These are phyloP conservation scores for Ulvella scutata DNA, from an alignment of 139 green algal genomes.

Conservation along the genomic window DNA sequence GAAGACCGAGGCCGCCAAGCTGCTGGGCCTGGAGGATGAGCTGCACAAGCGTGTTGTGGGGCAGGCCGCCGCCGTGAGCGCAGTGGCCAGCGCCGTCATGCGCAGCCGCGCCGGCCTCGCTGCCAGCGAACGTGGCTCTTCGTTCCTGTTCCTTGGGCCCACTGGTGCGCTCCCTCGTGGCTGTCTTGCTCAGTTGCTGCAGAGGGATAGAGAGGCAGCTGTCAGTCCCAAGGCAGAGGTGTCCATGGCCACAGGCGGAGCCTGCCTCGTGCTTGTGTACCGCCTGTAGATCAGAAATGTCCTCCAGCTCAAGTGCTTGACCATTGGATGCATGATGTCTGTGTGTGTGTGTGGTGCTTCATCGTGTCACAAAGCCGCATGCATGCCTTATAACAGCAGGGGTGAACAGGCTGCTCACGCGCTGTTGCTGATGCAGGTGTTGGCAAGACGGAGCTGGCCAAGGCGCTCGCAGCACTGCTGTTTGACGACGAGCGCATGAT, in stretches of 20 bases:
- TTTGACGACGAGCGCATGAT: constrained; percentile 81
- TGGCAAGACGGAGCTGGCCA: constrained; percentile 77
- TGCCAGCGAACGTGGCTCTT: constrained; percentile 30
- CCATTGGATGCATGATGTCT: too few species aligned
- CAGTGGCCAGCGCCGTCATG: constrained; percentile 39
- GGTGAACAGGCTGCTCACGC: not conserved
- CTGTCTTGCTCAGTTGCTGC: too few species aligned
- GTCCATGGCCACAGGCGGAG: too few species aligned
- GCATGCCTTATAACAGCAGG: not conserved
- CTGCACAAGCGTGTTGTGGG: constrained; percentile 45
- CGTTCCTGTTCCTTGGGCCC: constrained; percentile 87
- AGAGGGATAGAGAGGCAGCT: too few species aligned
- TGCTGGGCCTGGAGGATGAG: constrained; percentile 26
- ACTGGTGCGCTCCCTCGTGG: constrained; percentile 25
- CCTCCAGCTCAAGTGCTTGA: too few species aligned
- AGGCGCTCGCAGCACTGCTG: constrained; percentile 58
- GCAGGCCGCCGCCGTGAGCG: constrained; percentile 32
- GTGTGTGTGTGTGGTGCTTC: too few species aligned
- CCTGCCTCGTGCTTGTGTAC: too few species aligned
- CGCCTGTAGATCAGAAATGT: too few species aligned
- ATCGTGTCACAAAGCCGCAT: too few species aligned
- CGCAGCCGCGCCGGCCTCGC: constrained; percentile 46
- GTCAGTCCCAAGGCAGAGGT: too few species aligned
- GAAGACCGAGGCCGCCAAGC: constrained; percentile 38
- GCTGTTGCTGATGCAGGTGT: constrained; percentile 30